Base-by-base conservation (phyloP, 2,329 filamentous ascomycete species). In the Didymella keratinophila region DNA sequence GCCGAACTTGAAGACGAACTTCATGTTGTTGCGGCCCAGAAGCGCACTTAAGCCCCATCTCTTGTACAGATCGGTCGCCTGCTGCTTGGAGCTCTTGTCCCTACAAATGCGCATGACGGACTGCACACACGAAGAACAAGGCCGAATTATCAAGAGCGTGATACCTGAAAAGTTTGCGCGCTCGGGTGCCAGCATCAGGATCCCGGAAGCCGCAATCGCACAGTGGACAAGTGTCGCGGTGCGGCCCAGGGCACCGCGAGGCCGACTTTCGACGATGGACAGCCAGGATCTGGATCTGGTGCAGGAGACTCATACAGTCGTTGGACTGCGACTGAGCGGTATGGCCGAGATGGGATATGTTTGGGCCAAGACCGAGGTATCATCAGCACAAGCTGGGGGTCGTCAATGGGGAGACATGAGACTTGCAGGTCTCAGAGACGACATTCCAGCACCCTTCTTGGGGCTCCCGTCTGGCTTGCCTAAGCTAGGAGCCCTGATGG, bases 121-220 rank as follows among this genome's bases (percentile, higher is more conserved):
- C 25, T 63, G 64, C 21, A 62, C 62, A 10, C 61, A 72, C 44
- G 70, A 72, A 47, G 71, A 74, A 28, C 59, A 69, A 7, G 71
- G 71, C 20, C 45, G 51, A 16, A 14, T 70, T 7, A 37, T 43
- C 6, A 68, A 65, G 11, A 55, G 60, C 11, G 63, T 62, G 10
- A 23, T 70, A 2, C 63, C 70, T 6, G 47, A 61, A n/a, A 64
- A 59, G 34, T 60, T 66, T 21, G 41, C 41, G 27, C 21, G 51
- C 41, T 39, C 56, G 5, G 27, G 39, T 8, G 46, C 37, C 1
- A 65, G 62, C 14, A 66, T 73, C 14, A 27, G 41, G 18, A 69
- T 74, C 42, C 32, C 67, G 16, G 65, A 70, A 39, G 65, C 62
- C 0, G 43, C 45, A 4, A 21, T 73, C 23, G 64, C 69, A 9